These are phyloP conservation scores for Pythium graminicola DNA, from an alignment of 352 stramenopile species.

Conservation along the genomic window DNA sequence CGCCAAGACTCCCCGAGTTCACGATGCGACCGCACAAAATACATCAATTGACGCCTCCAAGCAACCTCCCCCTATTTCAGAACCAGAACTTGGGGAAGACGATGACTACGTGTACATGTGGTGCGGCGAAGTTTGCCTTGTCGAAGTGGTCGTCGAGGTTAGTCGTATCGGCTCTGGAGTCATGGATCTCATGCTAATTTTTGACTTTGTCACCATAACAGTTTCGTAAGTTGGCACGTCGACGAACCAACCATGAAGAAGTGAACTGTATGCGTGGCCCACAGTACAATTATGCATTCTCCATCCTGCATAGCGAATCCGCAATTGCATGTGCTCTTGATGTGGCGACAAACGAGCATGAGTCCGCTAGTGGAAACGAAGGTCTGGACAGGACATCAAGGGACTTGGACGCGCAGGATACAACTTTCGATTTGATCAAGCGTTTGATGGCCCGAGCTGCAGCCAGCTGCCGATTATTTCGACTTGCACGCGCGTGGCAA, in stretches of 20 bases:
- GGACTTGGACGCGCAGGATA: not conserved
- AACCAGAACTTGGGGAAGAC: slow-evolving; percentile 25
- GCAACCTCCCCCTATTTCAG: not conserved
- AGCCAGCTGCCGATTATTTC: slow-evolving; percentile 40
- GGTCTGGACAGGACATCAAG: not conserved
- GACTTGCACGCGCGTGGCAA: slow-evolving; percentile 41
- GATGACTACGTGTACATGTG: slow-evolving; percentile 53
- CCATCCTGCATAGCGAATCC: not conserved
- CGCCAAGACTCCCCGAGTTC: slow-evolving; percentile 26
- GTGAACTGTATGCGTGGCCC: slow-evolving; percentile 9
- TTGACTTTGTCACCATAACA: not conserved
- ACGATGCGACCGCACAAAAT: not conserved
- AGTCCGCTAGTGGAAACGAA: not conserved
- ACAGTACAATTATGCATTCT: slow-evolving; percentile 4
- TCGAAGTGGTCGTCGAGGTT: slow-evolving; percentile 27
- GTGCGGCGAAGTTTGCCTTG: slow-evolving; percentile 57
- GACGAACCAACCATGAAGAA: not conserved
- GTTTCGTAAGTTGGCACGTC: slow-evolving; percentile 1
- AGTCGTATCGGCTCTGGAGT: too few species aligned
- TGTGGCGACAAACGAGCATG: not conserved
- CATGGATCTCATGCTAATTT: not conserved
- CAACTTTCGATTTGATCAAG: slow-evolving; percentile 11
- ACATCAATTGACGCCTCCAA: not conserved
- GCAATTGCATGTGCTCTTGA: not conserved
- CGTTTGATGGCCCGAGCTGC: slow-evolving; percentile 39